Base-by-base conservation (phyloP, 257 asterid genomes). In the Nicotiana sylvestris region DNA sequence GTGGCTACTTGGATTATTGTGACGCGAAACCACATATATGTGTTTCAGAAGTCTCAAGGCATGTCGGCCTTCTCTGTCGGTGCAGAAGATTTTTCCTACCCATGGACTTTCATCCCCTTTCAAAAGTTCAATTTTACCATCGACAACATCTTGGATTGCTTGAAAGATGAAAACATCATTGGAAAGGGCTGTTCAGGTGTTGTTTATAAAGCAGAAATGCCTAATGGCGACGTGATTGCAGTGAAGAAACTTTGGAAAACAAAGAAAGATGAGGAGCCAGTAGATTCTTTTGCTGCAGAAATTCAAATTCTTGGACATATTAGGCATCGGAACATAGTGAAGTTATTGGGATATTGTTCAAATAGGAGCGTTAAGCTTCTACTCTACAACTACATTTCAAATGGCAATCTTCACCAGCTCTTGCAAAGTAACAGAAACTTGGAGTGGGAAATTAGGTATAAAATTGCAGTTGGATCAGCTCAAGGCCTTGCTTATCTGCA, bases 121-220 rank as follows among this genome's bases (percentile, higher is more conserved):
- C 97, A 91, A 85, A 96, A 92, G 91, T 92, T 92, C 51, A 92
- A 87, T 83, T 92, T 91, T 84, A 79, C 90, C 1, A 85, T 94
- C 9, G 97, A 93, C 53, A 89, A 85, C 94, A 92, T 96, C 83
- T 81, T 94, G 90, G 91, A 83, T 78, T 92, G 97, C 82, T 82
- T 96, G 84, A 86, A 86, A 61, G 99, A 94, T 5, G 99, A 96
- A 82, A 96, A 96, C 70, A 87, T 92, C 3, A 82, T 96, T 0
- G 99, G 99, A 30, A 94, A 96, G 84, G 99, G 99, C n/a, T 94
- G 88, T 68, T 94, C 99, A 0, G 98, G 99, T 33, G 97, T 94
- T 1, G 99, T 96, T 12, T 94, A 92, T 85, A 90, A 82, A 81
- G 99, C 90, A 2, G 98, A 92, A 80, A 88, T 92, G 94, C 94